Evolutionary conservation across 441 rosid species (phyloP).

Genomic region (Brassica hybrid): DNA sequence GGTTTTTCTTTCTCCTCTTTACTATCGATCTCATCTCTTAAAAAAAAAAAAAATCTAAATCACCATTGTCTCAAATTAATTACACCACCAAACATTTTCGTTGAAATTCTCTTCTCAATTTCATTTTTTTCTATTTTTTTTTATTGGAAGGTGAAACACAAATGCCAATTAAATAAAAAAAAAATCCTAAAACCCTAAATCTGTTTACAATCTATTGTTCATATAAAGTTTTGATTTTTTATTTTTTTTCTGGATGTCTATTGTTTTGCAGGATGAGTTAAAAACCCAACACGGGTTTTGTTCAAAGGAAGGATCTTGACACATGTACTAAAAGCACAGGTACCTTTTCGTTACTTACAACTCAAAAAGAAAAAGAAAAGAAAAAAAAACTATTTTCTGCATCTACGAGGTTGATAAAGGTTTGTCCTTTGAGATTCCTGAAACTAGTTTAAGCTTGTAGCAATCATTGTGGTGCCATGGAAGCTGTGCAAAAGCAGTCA

Average conservation of each 20-base stretch:
- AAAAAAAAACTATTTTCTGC: slow-evolving; percentile 10
- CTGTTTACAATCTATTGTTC: slow-evolving; percentile 5
- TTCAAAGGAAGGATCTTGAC: slow-evolving; percentile 19
- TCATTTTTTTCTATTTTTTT: background rate
- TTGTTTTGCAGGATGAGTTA: slow-evolving; percentile 25
- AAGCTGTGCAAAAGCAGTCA: background rate
- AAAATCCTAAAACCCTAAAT: slow-evolving; percentile 4
- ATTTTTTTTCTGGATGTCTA: background rate
- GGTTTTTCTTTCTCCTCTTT: background rate
- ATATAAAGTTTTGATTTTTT: slow-evolving; percentile 7
- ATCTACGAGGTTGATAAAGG: slow-evolving; percentile 34
- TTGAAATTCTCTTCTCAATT: too few relatives aligned
- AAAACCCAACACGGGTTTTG: slow-evolving; percentile 19
- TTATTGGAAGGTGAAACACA: background rate
- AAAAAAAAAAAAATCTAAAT: too few relatives aligned
- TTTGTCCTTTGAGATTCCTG: slow-evolving; percentile 1
- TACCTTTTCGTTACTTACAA: slow-evolving; percentile 21
- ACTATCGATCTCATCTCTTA: slow-evolving; percentile 4
- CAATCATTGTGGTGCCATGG: slow-evolving; percentile 22
- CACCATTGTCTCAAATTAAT: too few relatives aligned
- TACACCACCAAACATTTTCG: too few relatives aligned
- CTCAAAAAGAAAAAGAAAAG: background rate
- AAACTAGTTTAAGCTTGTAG: background rate
- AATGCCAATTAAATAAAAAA: slow-evolving; percentile 16
- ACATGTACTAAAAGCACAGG: slow-evolving; percentile 31